Evolutionary conservation across 805 yeast species (phyloP).

Genomic region (Myxozyma sirexii): DNA sequence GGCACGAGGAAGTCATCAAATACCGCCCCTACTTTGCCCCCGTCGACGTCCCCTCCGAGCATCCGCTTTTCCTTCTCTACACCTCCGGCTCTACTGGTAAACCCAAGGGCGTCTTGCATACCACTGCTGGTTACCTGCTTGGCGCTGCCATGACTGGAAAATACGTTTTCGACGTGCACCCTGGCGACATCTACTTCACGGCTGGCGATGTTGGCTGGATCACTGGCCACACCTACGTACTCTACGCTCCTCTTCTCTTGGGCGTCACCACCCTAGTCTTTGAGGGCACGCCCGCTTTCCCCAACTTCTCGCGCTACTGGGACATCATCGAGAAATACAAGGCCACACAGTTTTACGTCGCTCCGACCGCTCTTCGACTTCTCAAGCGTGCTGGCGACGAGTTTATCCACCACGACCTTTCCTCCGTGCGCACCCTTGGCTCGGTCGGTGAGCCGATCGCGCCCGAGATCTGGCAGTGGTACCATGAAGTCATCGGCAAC

Average conservation of each 20-base stretch:
- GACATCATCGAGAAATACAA: conserved; percentile 87
- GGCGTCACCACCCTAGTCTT: conserved; percentile 93
- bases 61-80: conserved; percentile 91
- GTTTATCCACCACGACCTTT: conserved; percentile 78
- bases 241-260: conserved; percentile 85
- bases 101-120: conserved; percentile 97
- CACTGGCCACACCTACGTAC: conserved; percentile 95
- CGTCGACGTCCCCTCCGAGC: conserved; percentile 84
- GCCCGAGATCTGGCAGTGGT: conserved; percentile 99
- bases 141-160: conserved; percentile 91
- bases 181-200: conserved; percentile 84
- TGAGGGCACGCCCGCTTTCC: conserved; percentile 98
- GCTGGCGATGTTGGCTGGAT: conserved; percentile 99
- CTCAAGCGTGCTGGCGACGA: conserved; percentile 87
- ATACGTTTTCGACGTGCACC: conserved; percentile 91
- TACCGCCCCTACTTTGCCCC: conserved; percentile 87
- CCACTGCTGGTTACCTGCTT: conserved; percentile 90
- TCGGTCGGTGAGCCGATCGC: conserved; percentile 99
- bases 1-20: conserved; percentile 87
- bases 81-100: conserved; percentile 98
- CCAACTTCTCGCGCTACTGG: conserved; percentile 95
- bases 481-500: conserved; percentile 87
- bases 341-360: conserved; percentile 96
- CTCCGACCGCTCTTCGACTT: conserved; percentile 95
- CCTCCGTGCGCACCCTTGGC: conserved; percentile 88